These are phyloP conservation scores for Solanum chiquidenum DNA, from an alignment of 257 asterid genomes.

Conservation along the genomic window DNA sequence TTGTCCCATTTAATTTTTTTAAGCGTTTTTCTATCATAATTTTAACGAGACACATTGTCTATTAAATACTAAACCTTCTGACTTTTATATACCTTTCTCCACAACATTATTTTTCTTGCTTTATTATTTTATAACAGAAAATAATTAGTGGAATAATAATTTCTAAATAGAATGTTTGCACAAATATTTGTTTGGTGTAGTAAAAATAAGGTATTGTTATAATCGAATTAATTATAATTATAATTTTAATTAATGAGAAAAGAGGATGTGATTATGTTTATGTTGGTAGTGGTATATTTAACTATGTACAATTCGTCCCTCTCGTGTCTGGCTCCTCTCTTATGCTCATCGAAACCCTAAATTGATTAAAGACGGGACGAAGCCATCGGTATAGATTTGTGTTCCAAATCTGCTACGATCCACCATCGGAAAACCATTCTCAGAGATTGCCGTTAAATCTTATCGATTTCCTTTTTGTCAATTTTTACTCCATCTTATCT, in stretches of 20 bases:
- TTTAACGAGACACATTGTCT: no score
- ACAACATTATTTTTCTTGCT: background rate
- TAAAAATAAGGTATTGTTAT: no score
- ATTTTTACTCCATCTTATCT: background rate
- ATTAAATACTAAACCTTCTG: background rate
- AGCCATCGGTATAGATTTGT: background rate
- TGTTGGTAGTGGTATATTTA: background rate
- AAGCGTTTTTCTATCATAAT: no score
- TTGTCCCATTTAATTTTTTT: background rate
- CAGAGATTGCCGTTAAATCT: background rate
- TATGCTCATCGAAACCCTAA: constrained; percentile 4
- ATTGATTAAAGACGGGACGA: background rate
- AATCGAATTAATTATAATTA: no score
- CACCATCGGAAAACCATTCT: background rate
- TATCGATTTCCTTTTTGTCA: background rate
- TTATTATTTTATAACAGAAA: no score
- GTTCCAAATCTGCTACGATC: background rate
- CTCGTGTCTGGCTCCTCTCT: background rate
- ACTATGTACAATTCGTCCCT: background rate
- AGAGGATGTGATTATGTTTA: background rate
- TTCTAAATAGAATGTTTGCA: background rate
- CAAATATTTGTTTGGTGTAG: no score
- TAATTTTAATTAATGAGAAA: background rate
- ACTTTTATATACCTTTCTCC: background rate
- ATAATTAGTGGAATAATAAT: background rate